These are phyloP conservation scores for Chaetomium olivaceum DNA, from an alignment of 2,329 filamentous ascomycete genomes.

Conservation along the genomic window DNA sequence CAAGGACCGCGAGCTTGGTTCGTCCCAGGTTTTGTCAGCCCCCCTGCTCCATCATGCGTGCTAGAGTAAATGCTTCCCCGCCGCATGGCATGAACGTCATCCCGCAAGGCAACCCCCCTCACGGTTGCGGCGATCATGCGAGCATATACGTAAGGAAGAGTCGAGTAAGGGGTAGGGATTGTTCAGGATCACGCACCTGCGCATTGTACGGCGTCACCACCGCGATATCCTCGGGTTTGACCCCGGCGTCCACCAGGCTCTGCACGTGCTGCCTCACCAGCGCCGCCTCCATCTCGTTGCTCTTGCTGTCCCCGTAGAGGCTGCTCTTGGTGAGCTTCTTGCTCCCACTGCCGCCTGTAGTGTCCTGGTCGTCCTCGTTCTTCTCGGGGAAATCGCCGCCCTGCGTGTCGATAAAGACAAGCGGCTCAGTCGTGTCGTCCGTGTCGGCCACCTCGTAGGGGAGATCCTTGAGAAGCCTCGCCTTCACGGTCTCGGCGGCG, in stretches of 20 bases:
- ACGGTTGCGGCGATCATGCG: background rate
- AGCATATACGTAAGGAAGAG: background rate
- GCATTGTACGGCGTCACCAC: conserved; percentile 97
- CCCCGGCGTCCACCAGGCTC: conserved; percentile 73
- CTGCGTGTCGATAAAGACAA: conserved; percentile 96
- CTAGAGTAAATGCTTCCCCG: background rate
- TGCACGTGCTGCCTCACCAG: conserved; percentile 78
- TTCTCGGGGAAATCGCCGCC: conserved; percentile 88
- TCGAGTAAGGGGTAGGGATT: background rate
- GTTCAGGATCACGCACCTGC: conserved; percentile 56
- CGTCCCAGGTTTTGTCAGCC: conserved; percentile 22
- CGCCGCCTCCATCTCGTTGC: conserved; percentile 85
- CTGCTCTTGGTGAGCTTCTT: conserved; percentile 48
- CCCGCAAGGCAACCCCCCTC: conserved; percentile 12
- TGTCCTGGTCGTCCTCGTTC: conserved; percentile 62
- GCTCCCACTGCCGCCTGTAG: conserved; percentile 25
- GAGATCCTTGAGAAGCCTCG: conserved; percentile 72
- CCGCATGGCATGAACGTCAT: conserved; percentile 24
- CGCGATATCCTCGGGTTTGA: conserved; percentile 82
- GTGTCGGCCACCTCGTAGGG: conserved; percentile 75
- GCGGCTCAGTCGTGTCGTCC: conserved; percentile 82
- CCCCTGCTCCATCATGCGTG: conserved; percentile 26
- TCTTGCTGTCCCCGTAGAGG: conserved; percentile 67
- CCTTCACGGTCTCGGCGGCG: conserved; percentile 76
- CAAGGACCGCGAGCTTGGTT: conserved; percentile 70